Evolutionary conservation across 495 filamentous ascomycete species (phyloP), one percentile per base, ranked within the genome.

Genomic region (Hypoxylon lienhwacheense): DNA sequence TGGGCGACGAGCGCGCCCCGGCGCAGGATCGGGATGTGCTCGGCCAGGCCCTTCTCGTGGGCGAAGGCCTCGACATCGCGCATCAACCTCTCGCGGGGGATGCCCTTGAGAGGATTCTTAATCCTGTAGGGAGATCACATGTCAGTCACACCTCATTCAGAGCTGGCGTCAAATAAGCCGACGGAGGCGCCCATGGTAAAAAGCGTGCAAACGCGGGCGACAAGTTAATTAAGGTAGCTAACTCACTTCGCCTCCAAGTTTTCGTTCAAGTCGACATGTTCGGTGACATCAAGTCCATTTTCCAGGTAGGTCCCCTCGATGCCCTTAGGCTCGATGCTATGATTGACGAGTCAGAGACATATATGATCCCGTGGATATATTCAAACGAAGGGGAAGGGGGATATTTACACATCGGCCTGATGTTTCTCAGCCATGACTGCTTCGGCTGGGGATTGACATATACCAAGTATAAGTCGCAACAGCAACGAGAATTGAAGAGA

Each of bases 1-100:
- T 85, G 83, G 1, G 85, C 87, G 7, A 83, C 78, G 6, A 89
- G 68, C n/a, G 86, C 86, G 17, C 81, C 84, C 68, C 80, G 82
- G 41, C 75, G 70, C 17, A 87, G 64, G 7, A 80, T 42, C 1
- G 73, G 67, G 15, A 78, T 50, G 44, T 82, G 73, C 31, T 82
- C 77, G 3, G 41, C 47, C 0, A 87, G 70, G 3, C 70, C 70
- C 51, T 82, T 73, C 42, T 81, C 69, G 1, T 66, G 47, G 14
- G 79, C 78, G 57, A 84, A 87, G 0, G 65, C 65, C 16, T 81
- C 74, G 32, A 86, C 84, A 40, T 81, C 67, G 7, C 53, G 60
- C 65, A 86, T 71, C 4, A 87, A 76, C 56, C 74, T 58, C 1
- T 71, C 63, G 21, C 68, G 68, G 3, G 82, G 67, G 45, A 86